Evolutionary conservation across 352 stramenopile species (phyloP).

Genomic region (Thraustochytrium striatum): DNA sequence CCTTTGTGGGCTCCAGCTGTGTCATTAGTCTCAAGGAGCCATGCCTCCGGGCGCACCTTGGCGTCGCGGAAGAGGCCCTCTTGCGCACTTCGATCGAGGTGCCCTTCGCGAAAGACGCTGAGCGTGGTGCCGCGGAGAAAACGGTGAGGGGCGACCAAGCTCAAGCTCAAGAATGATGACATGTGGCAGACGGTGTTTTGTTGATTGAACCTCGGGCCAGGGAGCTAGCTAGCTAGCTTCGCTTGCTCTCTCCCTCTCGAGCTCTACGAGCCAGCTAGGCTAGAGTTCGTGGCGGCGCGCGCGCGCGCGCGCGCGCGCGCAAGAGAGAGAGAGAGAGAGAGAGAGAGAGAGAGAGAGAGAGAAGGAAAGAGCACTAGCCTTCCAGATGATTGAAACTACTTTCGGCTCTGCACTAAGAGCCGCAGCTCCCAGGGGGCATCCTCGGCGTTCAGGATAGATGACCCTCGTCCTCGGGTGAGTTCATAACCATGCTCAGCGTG

Average conservation of each 20-base stretch:
- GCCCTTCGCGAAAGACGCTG: background rate
- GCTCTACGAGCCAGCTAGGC: too few species aligned
- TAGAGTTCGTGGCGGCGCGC: too few species aligned
- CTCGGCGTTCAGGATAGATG: background rate
- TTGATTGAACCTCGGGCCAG: too few species aligned
- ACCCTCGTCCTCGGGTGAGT: background rate
- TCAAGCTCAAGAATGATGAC: too few species aligned
- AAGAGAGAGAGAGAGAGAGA: background rate
- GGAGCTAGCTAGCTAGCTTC: too few species aligned
- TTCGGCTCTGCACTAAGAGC: background rate
- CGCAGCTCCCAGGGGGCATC: conserved; percentile 14
- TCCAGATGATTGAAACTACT: too few species aligned
- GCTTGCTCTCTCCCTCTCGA: too few species aligned
- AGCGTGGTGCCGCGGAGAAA: too few species aligned
- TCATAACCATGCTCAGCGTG: background rate
- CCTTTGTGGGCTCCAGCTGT: conserved; percentile 34
- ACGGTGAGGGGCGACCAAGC: too few species aligned
- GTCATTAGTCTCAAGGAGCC: conserved; percentile 9
- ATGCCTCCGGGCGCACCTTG: background rate
- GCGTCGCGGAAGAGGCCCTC: background rate
- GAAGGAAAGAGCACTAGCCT: background rate
- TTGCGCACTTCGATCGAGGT: background rate
- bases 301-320: too few species aligned
- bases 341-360: background rate
- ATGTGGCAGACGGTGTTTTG: too few species aligned